These are phyloP conservation scores for Gossypium rotundifolium DNA, from an alignment of 345 rosid species.

Conservation along the genomic window DNA sequence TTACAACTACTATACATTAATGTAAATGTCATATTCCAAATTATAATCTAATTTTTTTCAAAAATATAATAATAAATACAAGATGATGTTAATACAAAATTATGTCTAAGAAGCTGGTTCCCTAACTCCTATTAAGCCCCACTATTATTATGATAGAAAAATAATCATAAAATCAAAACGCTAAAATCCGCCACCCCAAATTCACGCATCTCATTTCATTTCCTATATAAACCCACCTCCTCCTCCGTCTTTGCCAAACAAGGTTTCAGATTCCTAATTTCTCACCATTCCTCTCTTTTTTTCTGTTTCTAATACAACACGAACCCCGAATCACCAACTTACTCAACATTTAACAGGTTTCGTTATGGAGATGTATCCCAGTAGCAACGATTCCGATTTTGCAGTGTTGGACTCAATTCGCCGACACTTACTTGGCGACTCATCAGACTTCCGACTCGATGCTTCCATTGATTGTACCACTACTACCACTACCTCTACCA, in stretches of 20 bases:
- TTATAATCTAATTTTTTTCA: too few species aligned
- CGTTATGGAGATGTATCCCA: slow-evolving; percentile 31
- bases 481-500: not conserved
- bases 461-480: slow-evolving; percentile 17
- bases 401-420: slow-evolving; percentile 48
- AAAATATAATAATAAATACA: too few species aligned
- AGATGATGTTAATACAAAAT: too few species aligned
- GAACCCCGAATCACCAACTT: too few species aligned
- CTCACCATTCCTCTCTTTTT: not conserved
- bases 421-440: slow-evolving; percentile 42
- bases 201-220: too few species aligned
- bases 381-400: slow-evolving; percentile 36
- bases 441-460: slow-evolving; percentile 18
- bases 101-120: too few species aligned
- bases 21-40: too few species aligned
- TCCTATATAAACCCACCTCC: not conserved
- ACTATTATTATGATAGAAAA: not conserved
- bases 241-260: not conserved
- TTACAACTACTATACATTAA: too few species aligned
- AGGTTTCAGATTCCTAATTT: not conserved
- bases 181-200: not conserved
- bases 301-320: too few species aligned
- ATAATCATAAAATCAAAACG: not conserved
- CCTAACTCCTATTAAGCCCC: not conserved
- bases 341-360: not conserved